These are phyloP conservation scores for Colletotrichum brevisporum DNA, from an alignment of 2,329 filamentous ascomycete species.

Conservation along the genomic window DNA sequence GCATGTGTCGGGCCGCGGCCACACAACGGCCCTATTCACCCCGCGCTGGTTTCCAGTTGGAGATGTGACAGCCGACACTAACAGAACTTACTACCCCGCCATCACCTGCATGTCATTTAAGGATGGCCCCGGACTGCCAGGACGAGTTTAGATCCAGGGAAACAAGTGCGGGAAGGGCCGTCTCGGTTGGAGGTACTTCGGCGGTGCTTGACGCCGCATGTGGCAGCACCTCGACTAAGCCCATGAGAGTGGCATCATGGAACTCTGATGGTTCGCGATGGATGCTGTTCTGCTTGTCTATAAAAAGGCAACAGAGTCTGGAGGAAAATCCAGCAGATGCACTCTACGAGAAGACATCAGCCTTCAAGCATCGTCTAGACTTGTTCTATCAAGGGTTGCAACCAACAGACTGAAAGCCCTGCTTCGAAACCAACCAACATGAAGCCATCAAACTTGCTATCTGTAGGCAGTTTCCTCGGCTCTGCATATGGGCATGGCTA, in stretches of 20 bases:
- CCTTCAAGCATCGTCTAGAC: not conserved
- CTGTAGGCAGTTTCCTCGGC: slow-evolving; percentile 1
- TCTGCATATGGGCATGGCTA: slow-evolving; percentile 59
- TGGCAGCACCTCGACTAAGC: not conserved
- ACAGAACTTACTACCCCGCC: slow-evolving; percentile 21
- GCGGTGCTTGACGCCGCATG: slow-evolving; percentile 15
- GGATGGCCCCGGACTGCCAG: slow-evolving; percentile 26
- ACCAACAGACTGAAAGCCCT: too few relatives aligned
- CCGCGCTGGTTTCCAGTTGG: slow-evolving; percentile 34
- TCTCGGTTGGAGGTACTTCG: slow-evolving; percentile 36
- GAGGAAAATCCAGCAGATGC: not conserved
- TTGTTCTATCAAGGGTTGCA: too few relatives aligned
- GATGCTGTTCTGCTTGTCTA: not conserved
- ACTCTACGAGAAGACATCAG: not conserved
- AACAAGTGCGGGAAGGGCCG: slow-evolving; percentile 31
- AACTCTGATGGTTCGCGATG: not conserved
- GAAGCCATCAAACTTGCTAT: not conserved
- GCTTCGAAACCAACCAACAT: not conserved
- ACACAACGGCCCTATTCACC: slow-evolving; percentile 24
- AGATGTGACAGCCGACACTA: slow-evolving; percentile 34
- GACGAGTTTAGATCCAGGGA: slow-evolving; percentile 33
- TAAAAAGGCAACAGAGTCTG: not conserved
- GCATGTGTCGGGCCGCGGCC: slow-evolving; percentile 1
- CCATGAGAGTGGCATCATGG: not conserved
- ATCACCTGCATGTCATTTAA: slow-evolving; percentile 29